Base-by-base conservation (phyloP, 306 rosid genomes). In the Dalbergia cochinchinensis region DNA sequence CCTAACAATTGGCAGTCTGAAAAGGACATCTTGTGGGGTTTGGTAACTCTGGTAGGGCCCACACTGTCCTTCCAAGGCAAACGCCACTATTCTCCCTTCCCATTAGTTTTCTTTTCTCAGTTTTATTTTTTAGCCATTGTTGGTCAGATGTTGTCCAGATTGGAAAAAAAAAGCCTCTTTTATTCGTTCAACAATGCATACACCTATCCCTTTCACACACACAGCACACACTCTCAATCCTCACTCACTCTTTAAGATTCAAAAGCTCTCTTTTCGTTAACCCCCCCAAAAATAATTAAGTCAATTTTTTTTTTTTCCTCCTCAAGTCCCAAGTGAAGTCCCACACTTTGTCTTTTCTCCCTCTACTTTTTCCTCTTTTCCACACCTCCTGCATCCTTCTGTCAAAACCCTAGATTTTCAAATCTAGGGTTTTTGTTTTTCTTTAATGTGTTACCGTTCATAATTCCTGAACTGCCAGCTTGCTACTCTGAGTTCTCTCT, bases 391-490 rank as follows among this genome's bases (percentile, higher is more conserved):
- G 85, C 91, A 85, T 84, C 90, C 79, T 65, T 82, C 83, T 79
- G 65, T 83, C 91, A 88, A 91, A 95, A 85, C 94, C 97, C 94
- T 91, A 89, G 90, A 84, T 85, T 89, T 88, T 0, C 11, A 87
- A 92, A 63, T 90, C 97, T 91, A 92, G 92, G 96, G 93, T 93
- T 90, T 88, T 88, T 84, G 76, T 85, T 91, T 85, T 91, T 78
- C 81, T 75, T 47, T 63, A 26, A 19, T 62, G 85, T 68, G 83
- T 80, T 53, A 65, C 65, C 47, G 74, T 78, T 26, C 83, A 53
- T 84, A 73, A 74, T 74, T 83, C 70, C n/a, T 39, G 31, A 44
- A 31, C 58, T 62, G 12, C 81, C 70, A 64, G 65, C 69, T 54
- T 81, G 4, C 76, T 42, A 16, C 19, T 65, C 55, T 41, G 5